Base-by-base conservation (phyloP, 2,329 filamentous ascomycete species). In the Seiridium unicorne region DNA sequence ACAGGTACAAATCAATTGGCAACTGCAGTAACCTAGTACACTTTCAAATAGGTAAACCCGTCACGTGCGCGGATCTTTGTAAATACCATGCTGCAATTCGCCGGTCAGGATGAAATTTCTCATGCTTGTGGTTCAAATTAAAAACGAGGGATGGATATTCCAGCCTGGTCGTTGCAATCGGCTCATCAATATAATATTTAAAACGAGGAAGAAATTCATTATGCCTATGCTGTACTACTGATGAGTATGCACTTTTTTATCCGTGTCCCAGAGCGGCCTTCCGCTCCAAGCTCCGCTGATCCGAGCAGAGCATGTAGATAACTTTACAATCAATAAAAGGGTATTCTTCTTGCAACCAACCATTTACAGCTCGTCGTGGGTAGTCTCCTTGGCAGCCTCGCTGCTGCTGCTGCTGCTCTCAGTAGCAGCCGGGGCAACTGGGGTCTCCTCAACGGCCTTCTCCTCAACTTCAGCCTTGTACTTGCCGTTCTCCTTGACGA, bases 401-500 rank as follows among this genome's bases (percentile, higher is more conserved):
- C 70, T 73, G 66, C 74, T 73, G 38, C 38, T 42, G 38, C 38
- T 42, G 38, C 38, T 42, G 63, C 81, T 76, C 72, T 85, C 82
- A 34, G 79, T 79, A 68, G 83, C 76, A 66, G 82, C 80, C 60
- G 81, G 79, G 48, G 81, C 80, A 60, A 79, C 77, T 44, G 76
- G 72, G 18, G 76, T 78, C 73, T 88, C 82, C 67, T 84, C 83
- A 68, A 83, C 83, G 69, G 78, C 76, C 69, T 80, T 77, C 67
- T 82, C 79, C 59, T 81, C 77, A 64, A 89, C 87, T 69, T 89
- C 87, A 65, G 91, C 87, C 78, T 90, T 88, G 84, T 96, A 86
- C 79, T 93, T 95, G 78, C 95, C 95, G 77, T 95, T 96, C 84
- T 97, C 93, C 79, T 92, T 89, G 77, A 99, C 86, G 82, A 99